Conservation (phyloP, 768 basidiomycete genomes). For the Mycena indigotica region DNA sequence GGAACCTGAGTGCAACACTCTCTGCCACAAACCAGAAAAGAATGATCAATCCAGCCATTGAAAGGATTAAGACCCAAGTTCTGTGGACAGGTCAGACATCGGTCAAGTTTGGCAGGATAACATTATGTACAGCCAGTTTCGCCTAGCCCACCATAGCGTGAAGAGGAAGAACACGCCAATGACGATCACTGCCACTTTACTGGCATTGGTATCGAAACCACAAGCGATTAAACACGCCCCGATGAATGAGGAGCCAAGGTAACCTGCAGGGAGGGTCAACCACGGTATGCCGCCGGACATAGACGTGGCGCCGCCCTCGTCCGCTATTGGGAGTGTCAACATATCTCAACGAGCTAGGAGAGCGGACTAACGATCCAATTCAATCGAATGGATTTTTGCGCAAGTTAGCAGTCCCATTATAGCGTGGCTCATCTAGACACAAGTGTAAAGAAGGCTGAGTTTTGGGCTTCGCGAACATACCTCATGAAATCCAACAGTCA, state of each 20-base stretch:
- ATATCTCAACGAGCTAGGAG: neutral
- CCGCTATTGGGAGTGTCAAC: conserved; percentile 50
- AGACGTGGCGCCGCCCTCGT: conserved; percentile 83
- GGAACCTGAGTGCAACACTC: conserved; percentile 73
- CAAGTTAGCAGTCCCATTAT: conserved; percentile 79
- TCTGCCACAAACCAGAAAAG: conserved; percentile 83
- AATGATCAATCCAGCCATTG: conserved; percentile 78
- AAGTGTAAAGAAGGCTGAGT: conserved; percentile 4
- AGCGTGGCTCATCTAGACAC: conserved; percentile 80
- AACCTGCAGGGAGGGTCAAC: conserved; percentile 80
- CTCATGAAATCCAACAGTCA: conserved; percentile 90
- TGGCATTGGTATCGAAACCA: conserved; percentile 87
- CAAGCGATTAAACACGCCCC: conserved; percentile 86
- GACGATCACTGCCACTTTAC: conserved; percentile 79
- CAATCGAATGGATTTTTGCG: conserved; percentile 82
- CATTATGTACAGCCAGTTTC: conserved; percentile 65
- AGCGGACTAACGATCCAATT: conserved; percentile 74
- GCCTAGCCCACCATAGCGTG: conserved; percentile 86
- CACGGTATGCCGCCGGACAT: conserved; percentile 87
- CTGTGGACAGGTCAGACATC: conserved; percentile 40
- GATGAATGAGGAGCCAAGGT: conserved; percentile 83
- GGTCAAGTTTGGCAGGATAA: neutral
- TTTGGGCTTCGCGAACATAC: conserved; percentile 38
- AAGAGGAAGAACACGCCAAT: conserved; percentile 85
- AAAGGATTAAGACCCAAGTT: conserved; percentile 76